Base-by-base conservation (phyloP, 164 flowering plant species). In the Warburgia ugandensis region DNA sequence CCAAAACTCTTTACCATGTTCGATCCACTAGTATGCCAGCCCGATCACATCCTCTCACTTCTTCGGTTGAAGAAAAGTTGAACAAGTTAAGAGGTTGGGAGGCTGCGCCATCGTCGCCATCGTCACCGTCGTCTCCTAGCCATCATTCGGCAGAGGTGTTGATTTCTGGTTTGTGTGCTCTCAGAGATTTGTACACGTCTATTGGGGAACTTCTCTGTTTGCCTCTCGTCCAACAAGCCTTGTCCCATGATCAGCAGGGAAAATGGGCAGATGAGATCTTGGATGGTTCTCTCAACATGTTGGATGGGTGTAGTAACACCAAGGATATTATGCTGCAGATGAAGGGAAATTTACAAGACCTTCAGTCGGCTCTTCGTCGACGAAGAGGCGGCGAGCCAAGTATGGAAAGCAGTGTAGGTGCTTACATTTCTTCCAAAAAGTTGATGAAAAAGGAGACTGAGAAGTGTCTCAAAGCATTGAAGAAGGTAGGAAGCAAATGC, bases 1-100 rank as follows among this genome's bases (percentile, higher is more conserved):
- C n/a, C n/a, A n/a, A n/a, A n/a, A n/a, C n/a, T n/a, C n/a, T n/a
- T n/a, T n/a, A n/a, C n/a, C n/a, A n/a, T n/a, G n/a, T n/a, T n/a
- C n/a, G n/a, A n/a, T n/a, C n/a, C n/a, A n/a, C n/a, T n/a, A n/a
- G n/a, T n/a, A n/a, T n/a, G n/a, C n/a, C n/a, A n/a, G n/a, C n/a
- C n/a, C n/a, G n/a, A n/a, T n/a, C n/a, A n/a, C n/a, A n/a, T n/a
- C n/a, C n/a, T n/a, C n/a, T n/a, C n/a, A n/a, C n/a, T n/a, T n/a
- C n/a, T n/a, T n/a, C n/a, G n/a, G n/a, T 68, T 16, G 65, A 60
- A 50, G 68, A 48, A 29, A 41, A 51, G 19, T 48, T 68, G 47
- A 48, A 45, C 42, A 60, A 52, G 37, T 20, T 63, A 16, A 68
- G 45, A 23, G 23, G 45, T 16, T 55, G 51, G 40, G 55, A 50